Evolutionary conservation across 2,329 filamentous ascomycete species (phyloP).

Genomic region (Bipolaris sorokiniana): DNA sequence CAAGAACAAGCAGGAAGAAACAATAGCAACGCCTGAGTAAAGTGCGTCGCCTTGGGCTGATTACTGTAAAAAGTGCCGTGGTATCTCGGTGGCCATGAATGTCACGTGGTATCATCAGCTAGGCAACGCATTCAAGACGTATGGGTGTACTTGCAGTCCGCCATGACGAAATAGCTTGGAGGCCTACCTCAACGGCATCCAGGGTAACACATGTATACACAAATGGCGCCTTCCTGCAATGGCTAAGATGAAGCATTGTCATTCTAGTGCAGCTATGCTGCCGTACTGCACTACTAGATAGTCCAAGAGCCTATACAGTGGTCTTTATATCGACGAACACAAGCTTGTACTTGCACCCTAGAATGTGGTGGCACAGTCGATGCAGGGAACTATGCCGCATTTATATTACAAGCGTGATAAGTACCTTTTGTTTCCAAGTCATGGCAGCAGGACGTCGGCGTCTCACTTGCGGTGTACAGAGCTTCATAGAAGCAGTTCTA

Average conservation of each 20-base stretch:
- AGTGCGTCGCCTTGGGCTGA: neutral
- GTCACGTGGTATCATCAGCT: neutral
- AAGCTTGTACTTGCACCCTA: neutral
- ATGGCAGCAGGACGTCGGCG: neutral
- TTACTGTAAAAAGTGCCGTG: no score
- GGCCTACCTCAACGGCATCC: no score
- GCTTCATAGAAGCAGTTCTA: neutral
- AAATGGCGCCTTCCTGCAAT: no score
- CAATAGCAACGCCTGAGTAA: slow-evolving; percentile 13
- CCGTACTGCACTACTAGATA: no score
- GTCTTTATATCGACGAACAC: neutral
- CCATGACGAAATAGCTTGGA: no score
- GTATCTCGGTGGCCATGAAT: no score
- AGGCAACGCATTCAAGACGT: no score
- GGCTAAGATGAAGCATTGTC: no score
- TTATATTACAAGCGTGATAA: neutral
- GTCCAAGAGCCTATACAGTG: neutral
- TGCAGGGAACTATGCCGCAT: no score
- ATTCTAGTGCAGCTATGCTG: no score
- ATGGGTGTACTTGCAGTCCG: no score
- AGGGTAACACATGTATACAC: no score
- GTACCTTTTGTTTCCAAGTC: neutral
- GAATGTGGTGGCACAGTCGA: neutral
- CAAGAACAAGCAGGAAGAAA: neutral
- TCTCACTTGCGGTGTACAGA: neutral